These are phyloP conservation scores for Penicillium psychrosexuale DNA, from an alignment of 2,329 filamentous ascomycete genomes.

Conservation along the genomic window DNA sequence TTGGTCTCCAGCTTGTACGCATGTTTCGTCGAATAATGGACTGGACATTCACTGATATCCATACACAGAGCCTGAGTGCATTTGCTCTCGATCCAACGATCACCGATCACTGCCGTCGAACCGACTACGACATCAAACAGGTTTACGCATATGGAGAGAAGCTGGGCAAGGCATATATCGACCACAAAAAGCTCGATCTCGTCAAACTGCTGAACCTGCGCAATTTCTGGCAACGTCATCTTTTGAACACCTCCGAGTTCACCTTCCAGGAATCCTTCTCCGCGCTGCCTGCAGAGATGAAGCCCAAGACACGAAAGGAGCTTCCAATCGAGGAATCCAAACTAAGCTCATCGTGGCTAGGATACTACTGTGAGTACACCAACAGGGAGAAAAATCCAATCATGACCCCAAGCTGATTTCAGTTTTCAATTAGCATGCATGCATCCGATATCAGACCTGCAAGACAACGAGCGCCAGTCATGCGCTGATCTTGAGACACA, in stretches of 20 bases:
- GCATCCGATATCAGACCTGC: conserved; percentile 31
- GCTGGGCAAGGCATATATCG: conserved; percentile 13
- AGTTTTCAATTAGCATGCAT: conserved; percentile 31
- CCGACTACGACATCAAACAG: conserved; percentile 31
- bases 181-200: conserved; percentile 26
- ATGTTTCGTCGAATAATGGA: neutral
- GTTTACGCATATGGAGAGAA: conserved; percentile 26
- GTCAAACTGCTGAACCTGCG: conserved; percentile 38
- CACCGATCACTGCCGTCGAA: conserved; percentile 24
- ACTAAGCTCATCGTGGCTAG: conserved; percentile 30
- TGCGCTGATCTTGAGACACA: conserved; percentile 34
- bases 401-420: conserved; percentile 2
- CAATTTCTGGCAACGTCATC: conserved; percentile 44
- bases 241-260: conserved; percentile 30
- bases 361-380: conserved; percentile 33
- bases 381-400: neutral
- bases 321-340: conserved; percentile 2
- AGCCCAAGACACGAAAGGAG: conserved; percentile 20
- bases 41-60: conserved; percentile 10
- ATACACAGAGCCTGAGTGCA: conserved; percentile 31
- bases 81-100: conserved; percentile 32
- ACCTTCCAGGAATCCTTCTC: conserved; percentile 27
- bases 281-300: conserved; percentile 14
- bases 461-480: conserved; percentile 31
- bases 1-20: conserved; percentile 32